A percentile compares a stretch with the other conserved stretches of the same genome.
phyloP scores from a whole-genome alignment of 805 yeast genomes.

The Zygosaccharomyces lentus region DNA sequence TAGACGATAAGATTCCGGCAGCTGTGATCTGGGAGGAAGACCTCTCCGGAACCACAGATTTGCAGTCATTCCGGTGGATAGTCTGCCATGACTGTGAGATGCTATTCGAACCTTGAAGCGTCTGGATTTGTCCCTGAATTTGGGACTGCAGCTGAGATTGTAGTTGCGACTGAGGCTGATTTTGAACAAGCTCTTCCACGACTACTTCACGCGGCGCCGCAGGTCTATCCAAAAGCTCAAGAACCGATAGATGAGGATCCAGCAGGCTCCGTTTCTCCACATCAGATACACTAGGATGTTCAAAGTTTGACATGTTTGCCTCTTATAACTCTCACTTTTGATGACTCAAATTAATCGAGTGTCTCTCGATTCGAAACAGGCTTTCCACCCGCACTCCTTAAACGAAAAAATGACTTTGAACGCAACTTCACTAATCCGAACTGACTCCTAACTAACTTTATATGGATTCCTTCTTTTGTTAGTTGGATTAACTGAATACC shows the following conservation, averaged over 20 bases:
- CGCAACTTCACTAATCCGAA: not conserved
- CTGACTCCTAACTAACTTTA: not conserved
- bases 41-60: conserved; percentile 14
- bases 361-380: conserved; percentile 3
- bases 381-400: not conserved
- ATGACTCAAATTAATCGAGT: conserved; percentile 1
- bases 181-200: not conserved
- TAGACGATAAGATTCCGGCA: conserved; percentile 25
- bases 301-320: not conserved
- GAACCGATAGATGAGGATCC: conserved; percentile 33
- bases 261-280: conserved; percentile 19
- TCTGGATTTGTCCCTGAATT: not conserved
- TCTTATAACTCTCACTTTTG: not conserved
- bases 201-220: not conserved
- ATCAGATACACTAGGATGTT: not conserved
- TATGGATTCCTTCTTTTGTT: not conserved
- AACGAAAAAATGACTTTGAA: not conserved
- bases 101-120: conserved; percentile 4
- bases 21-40: conserved; percentile 20
- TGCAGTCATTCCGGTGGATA: conserved; percentile 17
- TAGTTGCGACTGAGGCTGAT: not conserved
- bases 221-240: conserved; percentile 23
- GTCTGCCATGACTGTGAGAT: conserved; percentile 33
- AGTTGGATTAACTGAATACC: not conserved
- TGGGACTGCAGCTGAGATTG: not conserved